Conservation (phyloP, 2,329 filamentous ascomycete species). For the Xylariales sp. region DNA sequence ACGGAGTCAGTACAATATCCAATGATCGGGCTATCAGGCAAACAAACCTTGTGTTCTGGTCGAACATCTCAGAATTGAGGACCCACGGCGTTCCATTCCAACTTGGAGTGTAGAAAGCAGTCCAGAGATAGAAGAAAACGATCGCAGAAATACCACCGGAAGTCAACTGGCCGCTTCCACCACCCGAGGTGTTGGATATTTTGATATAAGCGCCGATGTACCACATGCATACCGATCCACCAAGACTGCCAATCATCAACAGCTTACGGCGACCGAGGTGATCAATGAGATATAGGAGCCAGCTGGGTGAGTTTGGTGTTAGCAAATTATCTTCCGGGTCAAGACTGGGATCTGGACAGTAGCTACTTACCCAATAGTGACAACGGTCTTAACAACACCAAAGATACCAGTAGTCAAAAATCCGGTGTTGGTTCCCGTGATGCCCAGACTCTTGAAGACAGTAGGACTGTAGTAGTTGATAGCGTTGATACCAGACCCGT, state of each 20-base stretch:
- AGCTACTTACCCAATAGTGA: constrained; percentile 43
- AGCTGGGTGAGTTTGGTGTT: constrained; percentile 21
- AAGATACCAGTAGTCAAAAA: constrained; percentile 63
- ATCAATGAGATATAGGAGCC: constrained; percentile 60
- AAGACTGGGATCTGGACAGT: no score
- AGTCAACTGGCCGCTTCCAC: constrained; percentile 23
- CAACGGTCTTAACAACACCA: constrained; percentile 58
- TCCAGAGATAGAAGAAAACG: constrained; percentile 73
- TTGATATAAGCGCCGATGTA: constrained; percentile 59
- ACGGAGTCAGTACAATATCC: no score
- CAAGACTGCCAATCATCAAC: constrained; percentile 52
- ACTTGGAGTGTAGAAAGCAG: constrained; percentile 64
- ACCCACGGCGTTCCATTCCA: constrained; percentile 78
- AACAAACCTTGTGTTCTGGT: constrained; percentile 55
- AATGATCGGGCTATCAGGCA: no score
- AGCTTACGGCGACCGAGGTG: constrained; percentile 55
- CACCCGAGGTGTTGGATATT: constrained; percentile 33
- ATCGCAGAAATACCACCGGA: constrained; percentile 53
- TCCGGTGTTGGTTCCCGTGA: constrained; percentile 50
- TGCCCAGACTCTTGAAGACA: constrained; percentile 60
- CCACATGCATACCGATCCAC: constrained; percentile 62
- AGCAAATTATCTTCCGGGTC: no score
- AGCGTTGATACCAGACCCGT: constrained; percentile 67
- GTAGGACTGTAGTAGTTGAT: constrained; percentile 61
- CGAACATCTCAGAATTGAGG: constrained; percentile 71